Evolutionary conservation across 1,284 basidiomycete species (phyloP).

Genomic region (Phenoliferia sp.): DNA sequence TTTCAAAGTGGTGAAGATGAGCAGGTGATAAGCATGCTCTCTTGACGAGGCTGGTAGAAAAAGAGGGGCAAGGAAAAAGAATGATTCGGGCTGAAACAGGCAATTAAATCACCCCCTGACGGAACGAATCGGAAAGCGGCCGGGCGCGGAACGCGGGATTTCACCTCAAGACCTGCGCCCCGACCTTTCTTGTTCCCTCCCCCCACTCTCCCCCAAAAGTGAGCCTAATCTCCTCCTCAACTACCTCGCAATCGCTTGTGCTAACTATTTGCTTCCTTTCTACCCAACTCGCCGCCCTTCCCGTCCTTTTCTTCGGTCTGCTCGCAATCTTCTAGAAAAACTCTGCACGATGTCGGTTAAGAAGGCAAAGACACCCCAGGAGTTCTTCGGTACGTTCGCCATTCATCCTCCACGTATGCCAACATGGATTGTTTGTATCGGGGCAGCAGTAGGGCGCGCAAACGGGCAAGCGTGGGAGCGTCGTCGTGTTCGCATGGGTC

Average conservation of each 20-base stretch:
- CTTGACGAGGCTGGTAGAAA: too few species aligned
- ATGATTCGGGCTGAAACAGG: too few species aligned
- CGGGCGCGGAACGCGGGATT: background rate
- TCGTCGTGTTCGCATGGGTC: background rate
- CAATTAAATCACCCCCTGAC: too few species aligned
- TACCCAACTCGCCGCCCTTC: background rate
- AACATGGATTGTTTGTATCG: background rate
- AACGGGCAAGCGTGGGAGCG: background rate
- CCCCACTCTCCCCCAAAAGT: background rate
- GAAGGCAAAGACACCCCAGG: constrained; percentile 31
- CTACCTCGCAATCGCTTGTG: background rate
- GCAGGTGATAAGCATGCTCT: too few species aligned
- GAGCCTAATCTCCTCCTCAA: background rate
- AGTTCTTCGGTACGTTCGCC: constrained; percentile 13
- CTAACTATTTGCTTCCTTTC: background rate
- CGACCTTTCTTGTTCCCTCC: background rate
- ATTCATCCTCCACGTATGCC: background rate
- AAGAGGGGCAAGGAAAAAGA: too few species aligned
- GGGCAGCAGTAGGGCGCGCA: background rate
- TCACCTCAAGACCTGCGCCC: background rate
- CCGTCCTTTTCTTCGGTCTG: background rate
- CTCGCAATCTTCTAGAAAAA: background rate
- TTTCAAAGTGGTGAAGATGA: too few species aligned
- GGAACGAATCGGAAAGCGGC: background rate
- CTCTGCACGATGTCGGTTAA: constrained; percentile 10